Evolutionary conservation across 148 eudicot genomes (phyloP), one percentile per base, ranked within the genome.

Genomic region (Vaccinium macrocarpon): DNA sequence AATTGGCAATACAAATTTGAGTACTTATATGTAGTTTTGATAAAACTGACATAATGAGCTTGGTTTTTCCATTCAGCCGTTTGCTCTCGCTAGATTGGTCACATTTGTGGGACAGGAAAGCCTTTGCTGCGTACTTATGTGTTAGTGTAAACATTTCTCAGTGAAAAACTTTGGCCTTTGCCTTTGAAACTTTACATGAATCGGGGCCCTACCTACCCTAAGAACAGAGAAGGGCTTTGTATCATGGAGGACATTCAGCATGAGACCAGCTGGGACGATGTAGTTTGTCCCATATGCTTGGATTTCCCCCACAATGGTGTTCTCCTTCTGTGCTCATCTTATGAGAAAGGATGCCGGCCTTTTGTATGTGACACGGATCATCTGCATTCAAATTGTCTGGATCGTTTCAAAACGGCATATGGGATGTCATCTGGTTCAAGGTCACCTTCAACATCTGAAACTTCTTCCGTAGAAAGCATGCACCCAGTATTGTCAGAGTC

Each of bases 371-470:
- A 93, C 89, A 96, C 99, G 61, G 91, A 89, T 85, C 99, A 96
- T 85, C 89, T 96, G 90, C 99, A 94, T 83, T 93, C 99, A 64
- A 96, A 96, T 87, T 96, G 99, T 84, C 87, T 96, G n/a, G 95
- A 91, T 72, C 96, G 99, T 80, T 96, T 93, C 84, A 92, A 92
- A 89, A 91, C 89, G 76, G 97, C 98, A 68, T 85, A 92, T 85
- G 91, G 95, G 16, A 83, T 92, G 86, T 85, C 92, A 75, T 66
- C 93, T 38, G 90, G 88, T 62, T 86, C 91, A 29, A 81, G 84
- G 73, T 86, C 93, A 50, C 86, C 91, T 53, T 86, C 88, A 50
- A 53, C 87, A 19, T 86, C 90, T 29, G 88, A 86, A 77, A 79
- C 75, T 3, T 81, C 62, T 52, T 78, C 78, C 73, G 75, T 76